Base-by-base conservation (phyloP, 257 asterid species). In the Misopates orontium region DNA sequence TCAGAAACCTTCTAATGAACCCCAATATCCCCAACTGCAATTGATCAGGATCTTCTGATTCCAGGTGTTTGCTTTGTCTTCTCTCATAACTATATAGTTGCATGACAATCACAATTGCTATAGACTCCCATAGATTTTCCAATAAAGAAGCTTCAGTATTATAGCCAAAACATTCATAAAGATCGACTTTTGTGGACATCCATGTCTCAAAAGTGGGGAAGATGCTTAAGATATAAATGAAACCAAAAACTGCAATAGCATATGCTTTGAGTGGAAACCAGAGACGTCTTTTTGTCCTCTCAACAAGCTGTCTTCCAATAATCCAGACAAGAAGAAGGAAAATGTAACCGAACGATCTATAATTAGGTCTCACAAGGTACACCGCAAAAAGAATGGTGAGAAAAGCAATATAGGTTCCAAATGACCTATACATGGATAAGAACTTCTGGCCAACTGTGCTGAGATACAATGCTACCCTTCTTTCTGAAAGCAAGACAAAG, bases 41-140 rank as follows among this genome's bases (percentile, higher is more conserved):
- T 44, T 79, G 78, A 31, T 84, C 84, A 21, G 80, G 66, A 74
- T 79, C 85, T 68, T 78, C 95, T 55, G 85, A 78, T 70, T 73
- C 75, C 78, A 77, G 68, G 69, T 48, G 67, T 76, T 85, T 84
- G 88, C 96, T 94, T 75, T 94, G 95, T 74, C 99, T 85, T 82
- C 99, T 88, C 77, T 94, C 99, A 20, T 94, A 94, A 81, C 97
- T 94, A 62, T 94, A 90, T 78, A 94, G 96, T 82, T 94, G 97
- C 99, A 94, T 94, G 73, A 94, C 97, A 69, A 90, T 79, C 71
- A 88, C 79, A 40, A 94, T 81, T 64, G 97, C 97, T 48, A 94
- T 79, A 75, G 97, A 90, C 77, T 86, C 96, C 89, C 96, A 86
- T 58, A 87, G 89, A 82, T 94, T 88, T 70, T 78, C 79, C 75